Evolutionary conservation across 495 filamentous ascomycete genomes (phyloP).

Genomic region (Penicillium argentinense): DNA sequence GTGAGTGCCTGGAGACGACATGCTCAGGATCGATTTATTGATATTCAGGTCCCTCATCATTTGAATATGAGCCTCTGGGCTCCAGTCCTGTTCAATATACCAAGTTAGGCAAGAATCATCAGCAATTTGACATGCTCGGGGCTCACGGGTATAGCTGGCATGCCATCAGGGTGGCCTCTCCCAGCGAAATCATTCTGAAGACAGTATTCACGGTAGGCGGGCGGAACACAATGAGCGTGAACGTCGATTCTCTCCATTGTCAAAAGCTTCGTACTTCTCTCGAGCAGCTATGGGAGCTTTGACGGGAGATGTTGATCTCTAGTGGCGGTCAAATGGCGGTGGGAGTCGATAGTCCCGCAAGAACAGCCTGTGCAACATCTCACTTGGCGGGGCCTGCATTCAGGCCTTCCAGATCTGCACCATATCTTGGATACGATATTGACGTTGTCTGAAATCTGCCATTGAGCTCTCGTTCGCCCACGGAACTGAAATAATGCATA

Average conservation of each 20-base stretch:
- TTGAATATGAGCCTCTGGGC: slow-evolving; percentile 38
- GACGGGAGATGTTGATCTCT: no score
- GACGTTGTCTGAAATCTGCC: no score
- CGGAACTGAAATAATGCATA: no score
- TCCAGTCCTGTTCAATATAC: slow-evolving; percentile 52
- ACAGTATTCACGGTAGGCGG: slow-evolving; percentile 32
- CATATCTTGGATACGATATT: no score
- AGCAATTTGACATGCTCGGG: not conserved
- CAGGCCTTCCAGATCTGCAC: no score
- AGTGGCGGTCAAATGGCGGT: no score
- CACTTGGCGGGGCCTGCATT: no score
- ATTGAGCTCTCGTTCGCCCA: no score
- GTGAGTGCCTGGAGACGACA: slow-evolving; percentile 50
- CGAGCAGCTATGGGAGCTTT: no score
- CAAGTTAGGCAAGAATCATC: not conserved
- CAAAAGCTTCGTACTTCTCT: no score
- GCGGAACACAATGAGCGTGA: slow-evolving; percentile 39
- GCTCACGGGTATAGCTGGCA: slow-evolving; percentile 44
- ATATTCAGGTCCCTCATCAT: slow-evolving; percentile 48
- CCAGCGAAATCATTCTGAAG: slow-evolving; percentile 30
- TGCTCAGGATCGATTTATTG: slow-evolving; percentile 50
- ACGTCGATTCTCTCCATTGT: slow-evolving; percentile 33
- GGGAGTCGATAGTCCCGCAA: no score
- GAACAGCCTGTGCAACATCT: no score
- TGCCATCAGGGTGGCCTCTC: slow-evolving; percentile 43